Conservation (phyloP, 208 protist species). For the Naegleria gruberi region DNA sequence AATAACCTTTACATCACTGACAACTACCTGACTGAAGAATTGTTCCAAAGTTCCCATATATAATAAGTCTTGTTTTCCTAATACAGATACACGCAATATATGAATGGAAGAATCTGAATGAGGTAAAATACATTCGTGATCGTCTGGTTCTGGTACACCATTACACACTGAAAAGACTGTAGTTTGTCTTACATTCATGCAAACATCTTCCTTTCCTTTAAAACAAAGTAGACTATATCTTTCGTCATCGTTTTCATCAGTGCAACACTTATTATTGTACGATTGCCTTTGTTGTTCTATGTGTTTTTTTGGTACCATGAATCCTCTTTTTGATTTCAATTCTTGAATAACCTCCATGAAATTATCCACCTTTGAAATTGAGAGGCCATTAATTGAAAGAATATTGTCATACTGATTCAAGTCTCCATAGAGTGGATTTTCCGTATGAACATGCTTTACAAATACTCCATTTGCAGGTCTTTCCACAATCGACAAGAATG, state of each 20-base stretch:
- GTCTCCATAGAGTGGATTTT: not conserved
- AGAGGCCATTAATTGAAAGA: not conserved
- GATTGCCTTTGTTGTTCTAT: not conserved
- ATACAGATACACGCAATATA: not conserved
- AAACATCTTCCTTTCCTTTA: not conserved
- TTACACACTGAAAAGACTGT: not conserved
- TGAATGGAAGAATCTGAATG: not conserved
- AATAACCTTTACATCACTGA: not conserved
- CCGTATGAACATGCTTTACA: not conserved
- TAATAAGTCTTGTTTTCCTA: not conserved
- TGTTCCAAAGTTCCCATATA: not conserved
- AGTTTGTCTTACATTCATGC: slow-evolving; percentile 1
- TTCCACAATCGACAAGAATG: not conserved
- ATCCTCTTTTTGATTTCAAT: not conserved
- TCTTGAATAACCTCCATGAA: not conserved
- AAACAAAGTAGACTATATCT: not conserved
- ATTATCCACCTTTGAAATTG: not conserved
- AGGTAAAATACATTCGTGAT: not conserved
- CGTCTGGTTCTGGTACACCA: not conserved
- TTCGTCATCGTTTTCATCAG: not conserved
- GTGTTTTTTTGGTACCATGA: not conserved
- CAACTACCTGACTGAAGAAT: not conserved
- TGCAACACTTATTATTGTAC: not conserved
- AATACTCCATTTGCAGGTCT: not conserved
- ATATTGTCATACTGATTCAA: not conserved